Conservation (phyloP, 305 asterid species). For the Vinca major region DNA sequence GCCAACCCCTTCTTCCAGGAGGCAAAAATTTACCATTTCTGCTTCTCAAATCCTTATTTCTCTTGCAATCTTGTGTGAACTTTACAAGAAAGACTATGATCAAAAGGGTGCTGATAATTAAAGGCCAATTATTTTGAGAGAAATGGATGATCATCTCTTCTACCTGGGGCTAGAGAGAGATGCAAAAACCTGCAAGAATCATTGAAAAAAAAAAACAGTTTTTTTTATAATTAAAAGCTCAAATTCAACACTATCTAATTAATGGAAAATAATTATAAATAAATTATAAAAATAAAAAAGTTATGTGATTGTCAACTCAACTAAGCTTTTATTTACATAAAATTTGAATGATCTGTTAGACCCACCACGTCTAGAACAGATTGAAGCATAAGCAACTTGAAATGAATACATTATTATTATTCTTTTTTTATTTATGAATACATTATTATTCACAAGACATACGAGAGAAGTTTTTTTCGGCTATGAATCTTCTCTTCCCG, state of each 20-base stretch:
- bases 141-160: slow-evolving; percentile 27
- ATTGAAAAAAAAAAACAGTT: not conserved
- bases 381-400: slow-evolving; percentile 28
- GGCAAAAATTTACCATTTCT: slow-evolving; percentile 32
- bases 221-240: not conserved
- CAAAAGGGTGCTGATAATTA: slow-evolving; percentile 21
- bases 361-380: slow-evolving; percentile 52
- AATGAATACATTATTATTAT: not conserved
- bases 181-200: slow-evolving; percentile 11
- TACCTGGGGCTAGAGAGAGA: slow-evolving; percentile 8
- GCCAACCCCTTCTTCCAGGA: slow-evolving; percentile 84
- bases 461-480: slow-evolving; percentile 7
- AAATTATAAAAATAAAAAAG: slow-evolving; percentile 11
- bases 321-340: slow-evolving; percentile 40
- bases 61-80: slow-evolving; percentile 14
- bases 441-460: slow-evolving; percentile 13
- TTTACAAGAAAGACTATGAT: slow-evolving; percentile 26
- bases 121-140: slow-evolving; percentile 16
- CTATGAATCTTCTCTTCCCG: too few relatives aligned
- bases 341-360: slow-evolving; percentile 27
- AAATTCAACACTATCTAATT: not conserved
- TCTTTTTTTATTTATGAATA: too few relatives aligned
- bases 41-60: not conserved
- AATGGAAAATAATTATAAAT: not conserved
- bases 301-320: slow-evolving; percentile 34